Evolutionary conservation across 441 rosid genomes (phyloP), one percentile per base, ranked within the genome.

Genomic region (Mallotus japonicus): DNA sequence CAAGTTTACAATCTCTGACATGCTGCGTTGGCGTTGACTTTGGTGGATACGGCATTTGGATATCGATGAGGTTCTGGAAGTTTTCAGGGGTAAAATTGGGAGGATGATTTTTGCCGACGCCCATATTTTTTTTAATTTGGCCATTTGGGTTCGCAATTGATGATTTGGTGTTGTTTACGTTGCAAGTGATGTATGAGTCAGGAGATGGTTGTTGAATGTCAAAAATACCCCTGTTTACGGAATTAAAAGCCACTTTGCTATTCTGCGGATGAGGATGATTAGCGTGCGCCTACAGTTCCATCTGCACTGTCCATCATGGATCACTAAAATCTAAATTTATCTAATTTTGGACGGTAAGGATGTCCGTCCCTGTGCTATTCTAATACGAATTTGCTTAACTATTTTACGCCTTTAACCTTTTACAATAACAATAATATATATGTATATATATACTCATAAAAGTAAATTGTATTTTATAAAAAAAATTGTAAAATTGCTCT

Each of bases 11-110:
- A 17, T 17, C 28, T 17, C 15, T 78, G 64, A 28, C 78, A 19
- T 67, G 78, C 56, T 76, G 2, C 19, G 80, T 75, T 79, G 86
- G 2, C 19, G 81, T 75, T 79, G 86, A 79, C 80, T 69, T 74
- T 42, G 19, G 4, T 5, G 1, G 14, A 0, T 0, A 3, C 0
- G 19, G 0, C 7, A 2, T 3, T 0, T 17, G 42, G 69, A 46
- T 64, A 47, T 22, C 6, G 17, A 12, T 6, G 34, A 22, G 12
- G 49, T 58, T 47, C 2, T 9, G 0, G 3, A 11, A 1, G 6
- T 2, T 4, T 8, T 0, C 0, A n/a, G 46, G 76, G 76, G 67
- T 20, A 70, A 9, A 42, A 54, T 42, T 17, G 81, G 69, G 57
- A 79, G 65, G 5, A 9, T 1, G 1, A 37, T 5, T 53, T 72